Percentiles rank a stretch among this genome's conserved stretches.
phyloP scores from a whole-genome alignment of 495 filamentous ascomycete genomes.

The Trichoderma erinaceum region DNA sequence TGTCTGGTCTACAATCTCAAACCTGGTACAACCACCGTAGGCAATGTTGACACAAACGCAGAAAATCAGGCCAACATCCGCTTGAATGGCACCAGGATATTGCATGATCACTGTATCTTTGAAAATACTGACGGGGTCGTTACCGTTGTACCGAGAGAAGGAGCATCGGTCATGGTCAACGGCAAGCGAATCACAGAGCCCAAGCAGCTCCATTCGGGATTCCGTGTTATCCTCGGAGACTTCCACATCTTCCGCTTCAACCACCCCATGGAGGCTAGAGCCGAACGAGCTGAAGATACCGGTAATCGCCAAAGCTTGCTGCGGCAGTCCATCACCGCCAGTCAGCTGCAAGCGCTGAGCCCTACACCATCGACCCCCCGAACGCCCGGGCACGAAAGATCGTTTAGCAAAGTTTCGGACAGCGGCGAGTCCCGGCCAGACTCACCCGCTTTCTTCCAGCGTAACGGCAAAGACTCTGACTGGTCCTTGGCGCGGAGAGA shows the following conservation, averaged over 20 bases:
- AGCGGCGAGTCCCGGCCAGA: slow-evolving; percentile 61
- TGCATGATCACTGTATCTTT: slow-evolving; percentile 87
- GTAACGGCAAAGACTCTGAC: slow-evolving; percentile 76
- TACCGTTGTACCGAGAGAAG: slow-evolving; percentile 79
- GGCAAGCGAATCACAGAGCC: slow-evolving; percentile 79
- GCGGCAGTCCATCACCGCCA: slow-evolving; percentile 80
- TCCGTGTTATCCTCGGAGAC: slow-evolving; percentile 91
- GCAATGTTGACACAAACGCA: slow-evolving; percentile 78
- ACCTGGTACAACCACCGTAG: slow-evolving; percentile 85
- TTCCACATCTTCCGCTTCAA: slow-evolving; percentile 99
- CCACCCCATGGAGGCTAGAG: slow-evolving; percentile 90
- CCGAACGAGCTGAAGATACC: slow-evolving; percentile 70
- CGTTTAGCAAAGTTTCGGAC: slow-evolving; percentile 53
- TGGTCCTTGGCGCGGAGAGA: slow-evolving; percentile 94
- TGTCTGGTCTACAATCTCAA: slow-evolving; percentile 99
- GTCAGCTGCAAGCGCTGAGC: slow-evolving; percentile 62
- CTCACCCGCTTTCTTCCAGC: slow-evolving; percentile 64
- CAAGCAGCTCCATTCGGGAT: slow-evolving; percentile 80
- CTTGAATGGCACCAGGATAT: slow-evolving; percentile 87
- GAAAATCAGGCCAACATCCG: slow-evolving; percentile 78
- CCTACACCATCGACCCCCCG: slow-evolving; percentile 26
- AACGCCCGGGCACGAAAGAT: slow-evolving; percentile 69
- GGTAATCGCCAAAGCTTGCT: slow-evolving; percentile 59
- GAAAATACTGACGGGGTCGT: slow-evolving; percentile 87
- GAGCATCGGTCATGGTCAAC: slow-evolving; percentile 96